Base-by-base conservation (phyloP, 768 basidiomycete species). In the Suillus tomentosus region DNA sequence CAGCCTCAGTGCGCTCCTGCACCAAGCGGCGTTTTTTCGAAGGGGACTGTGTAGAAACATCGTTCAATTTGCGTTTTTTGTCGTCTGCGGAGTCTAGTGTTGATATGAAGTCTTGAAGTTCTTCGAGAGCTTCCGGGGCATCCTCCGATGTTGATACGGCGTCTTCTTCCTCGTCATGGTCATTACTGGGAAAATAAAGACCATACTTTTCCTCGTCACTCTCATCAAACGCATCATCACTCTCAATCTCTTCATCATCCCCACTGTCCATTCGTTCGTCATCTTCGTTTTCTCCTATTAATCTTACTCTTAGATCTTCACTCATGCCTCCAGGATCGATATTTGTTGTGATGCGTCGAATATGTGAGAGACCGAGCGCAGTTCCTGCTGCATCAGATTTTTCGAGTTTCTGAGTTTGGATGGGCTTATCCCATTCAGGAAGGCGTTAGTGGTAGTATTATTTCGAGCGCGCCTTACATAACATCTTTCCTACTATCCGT, bases 231-330 rank as follows among this genome's bases (percentile, higher is more conserved):
- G 92, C 94, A 66, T 82, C 88, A 69, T 95, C 94, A 66, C 88
- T 90, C 65, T 93, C 91, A 53, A 95, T 85, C 65, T 95, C 92
- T 71, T 95, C 92, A 70, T 95, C 94, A 66, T 95, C 91, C 1
- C 78, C 86, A 65, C 84, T 86, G 40, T 81, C 87, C 67, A 92
- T 81, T 66, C 70, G 75, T 63, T 85, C 81, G 53, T 80, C 79
- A 39, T 86, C 87, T 14, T 75, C 81, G 42, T 81, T 74, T 65
- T 85, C 84, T 7, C 82, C 84, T 58, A 86, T 78, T 55, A 91
- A 70, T 66, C 84, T 78, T 19, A 86, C 68, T n/a, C 69, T 67
- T 48, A 80, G 61, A 60, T 76, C 77, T 61, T 71, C 67, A 17
- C 66, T 65, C 62, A 73, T 40, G 11, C 73, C 73, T 5, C 65